These are phyloP conservation scores for Scenedesmus sp. DNA, from an alignment of 163 green algal species.

Conservation along the genomic window DNA sequence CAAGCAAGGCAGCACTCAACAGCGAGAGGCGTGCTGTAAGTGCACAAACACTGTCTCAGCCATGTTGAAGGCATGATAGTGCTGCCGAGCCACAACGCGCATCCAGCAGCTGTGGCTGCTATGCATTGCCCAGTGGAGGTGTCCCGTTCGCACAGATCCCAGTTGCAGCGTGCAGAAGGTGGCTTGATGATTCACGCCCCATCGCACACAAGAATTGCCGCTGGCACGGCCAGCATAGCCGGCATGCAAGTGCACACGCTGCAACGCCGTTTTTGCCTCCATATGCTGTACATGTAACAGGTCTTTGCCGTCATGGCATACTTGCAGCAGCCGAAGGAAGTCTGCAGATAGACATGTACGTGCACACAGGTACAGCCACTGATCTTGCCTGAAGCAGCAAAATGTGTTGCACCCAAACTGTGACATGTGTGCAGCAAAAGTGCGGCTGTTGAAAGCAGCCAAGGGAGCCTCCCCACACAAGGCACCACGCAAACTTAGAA, in stretches of 20 bases:
- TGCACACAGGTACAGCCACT: not conserved
- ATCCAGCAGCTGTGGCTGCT: not conserved
- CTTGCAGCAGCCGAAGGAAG: no score
- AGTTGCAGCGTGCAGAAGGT: not conserved
- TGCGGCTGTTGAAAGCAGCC: not conserved
- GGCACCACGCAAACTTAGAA: not conserved
- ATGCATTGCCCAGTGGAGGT: not conserved
- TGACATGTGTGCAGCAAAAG: not conserved
- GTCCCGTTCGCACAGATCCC: not conserved
- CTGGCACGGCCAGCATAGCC: not conserved
- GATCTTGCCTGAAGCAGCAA: not conserved
- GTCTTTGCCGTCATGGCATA: no score
- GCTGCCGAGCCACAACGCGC: not conserved
- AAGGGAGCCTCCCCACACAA: not conserved
- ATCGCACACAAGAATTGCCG: not conserved
- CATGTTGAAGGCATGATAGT: not conserved
- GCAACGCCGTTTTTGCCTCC: not conserved
- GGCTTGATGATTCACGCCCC: not conserved
- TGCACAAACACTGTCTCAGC: not conserved
- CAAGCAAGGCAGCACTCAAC: not conserved
- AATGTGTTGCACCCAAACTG: not conserved
- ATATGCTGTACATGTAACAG: not conserved
- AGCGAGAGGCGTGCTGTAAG: not conserved
- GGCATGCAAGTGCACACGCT: not conserved
- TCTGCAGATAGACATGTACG: no score